Conservation (phyloP, 2,329 filamentous ascomycete species). For the Fusarium armeniacum region DNA sequence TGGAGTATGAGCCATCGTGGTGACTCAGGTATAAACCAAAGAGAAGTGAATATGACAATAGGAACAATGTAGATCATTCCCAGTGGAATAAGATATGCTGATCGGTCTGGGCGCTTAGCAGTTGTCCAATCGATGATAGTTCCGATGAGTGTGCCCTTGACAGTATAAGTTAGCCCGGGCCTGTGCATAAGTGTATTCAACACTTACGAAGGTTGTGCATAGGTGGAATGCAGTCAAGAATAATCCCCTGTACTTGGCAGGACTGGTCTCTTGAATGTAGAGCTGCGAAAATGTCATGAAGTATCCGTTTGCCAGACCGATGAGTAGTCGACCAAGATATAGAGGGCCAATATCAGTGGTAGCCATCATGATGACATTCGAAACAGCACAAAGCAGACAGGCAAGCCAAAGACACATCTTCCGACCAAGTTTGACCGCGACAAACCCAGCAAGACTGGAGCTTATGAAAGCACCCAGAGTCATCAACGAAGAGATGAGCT, state of each 20-base stretch:
- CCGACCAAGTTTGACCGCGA: conserved; percentile 35
- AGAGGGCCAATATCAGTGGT: conserved; percentile 39
- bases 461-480: conserved; percentile 45
- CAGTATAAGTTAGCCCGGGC: neutral
- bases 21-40: conserved; percentile 44
- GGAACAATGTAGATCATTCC: conserved; percentile 43
- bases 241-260: conserved; percentile 43
- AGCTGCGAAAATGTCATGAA: conserved; percentile 48
- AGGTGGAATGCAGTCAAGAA: conserved; percentile 44
- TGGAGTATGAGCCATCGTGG: conserved; percentile 45
- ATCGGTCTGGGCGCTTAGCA: conserved; percentile 39
- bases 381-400: conserved; percentile 38
- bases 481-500: conserved; percentile 46
- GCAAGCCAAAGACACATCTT: conserved; percentile 40
- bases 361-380: conserved; percentile 47
- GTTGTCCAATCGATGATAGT: conserved; percentile 46
- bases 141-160: conserved; percentile 40
- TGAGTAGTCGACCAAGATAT: conserved; percentile 37
- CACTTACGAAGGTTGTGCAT: conserved; percentile 44
- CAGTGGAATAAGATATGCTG: conserved; percentile 43
- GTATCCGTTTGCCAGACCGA: conserved; percentile 44
- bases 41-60: conserved; percentile 11
- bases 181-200: accelerated
- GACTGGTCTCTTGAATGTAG: conserved; percentile 43
- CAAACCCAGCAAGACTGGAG: conserved; percentile 42